Percentiles rank a stretch among this genome's conserved stretches.
These are phyloP conservation scores for Erythrophleum ivorense DNA, from an alignment of 331 rosid genomes.

Conservation along the genomic window DNA sequence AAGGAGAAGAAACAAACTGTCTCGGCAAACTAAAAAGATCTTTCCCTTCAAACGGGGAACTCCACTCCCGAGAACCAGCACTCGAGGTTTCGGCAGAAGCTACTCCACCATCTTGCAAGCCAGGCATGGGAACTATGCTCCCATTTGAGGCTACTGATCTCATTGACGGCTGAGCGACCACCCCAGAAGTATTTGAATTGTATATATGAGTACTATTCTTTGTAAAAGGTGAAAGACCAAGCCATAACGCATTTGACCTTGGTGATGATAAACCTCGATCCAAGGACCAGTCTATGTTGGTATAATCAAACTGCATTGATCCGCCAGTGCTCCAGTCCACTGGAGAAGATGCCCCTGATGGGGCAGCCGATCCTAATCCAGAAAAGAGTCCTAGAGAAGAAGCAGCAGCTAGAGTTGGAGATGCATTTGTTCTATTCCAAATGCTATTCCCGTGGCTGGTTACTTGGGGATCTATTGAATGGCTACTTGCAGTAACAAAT, in stretches of 20 bases:
- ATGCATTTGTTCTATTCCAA: constrained; percentile 71
- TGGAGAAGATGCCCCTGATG: constrained; percentile 80
- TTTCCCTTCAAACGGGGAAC: constrained; percentile 95
- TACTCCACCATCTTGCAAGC: constrained; percentile 78
- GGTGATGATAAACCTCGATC: constrained; percentile 64
- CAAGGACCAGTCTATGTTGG: constrained; percentile 90
- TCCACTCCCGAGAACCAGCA: constrained; percentile 82
- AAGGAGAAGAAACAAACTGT: constrained; percentile 97
- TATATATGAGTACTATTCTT: constrained; percentile 55
- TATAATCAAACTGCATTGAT: constrained; percentile 72
- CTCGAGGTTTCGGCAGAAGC: constrained; percentile 60
- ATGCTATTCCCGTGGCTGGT: constrained; percentile 59
- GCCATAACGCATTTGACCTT: constrained; percentile 66
- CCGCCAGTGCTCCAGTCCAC: constrained; percentile 93
- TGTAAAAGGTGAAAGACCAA: constrained; percentile 67
- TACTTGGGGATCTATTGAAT: constrained; percentile 62
- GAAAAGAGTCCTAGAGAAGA: constrained; percentile 95
- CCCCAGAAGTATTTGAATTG: constrained; percentile 66
- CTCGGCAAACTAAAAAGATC: constrained; percentile 95
- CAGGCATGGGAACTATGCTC: constrained; percentile 56
- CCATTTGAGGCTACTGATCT: constrained; percentile 65
- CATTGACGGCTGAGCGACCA: constrained; percentile 60
- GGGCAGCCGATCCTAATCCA: constrained; percentile 71
- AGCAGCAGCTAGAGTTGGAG: constrained; percentile 81
- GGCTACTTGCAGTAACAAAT: constrained; percentile 54